A percentile compares a stretch with the other conserved stretches of the same genome.
Evolutionary conservation across 1,284 basidiomycete species (phyloP).

Genomic region (Ustilago hordei): DNA sequence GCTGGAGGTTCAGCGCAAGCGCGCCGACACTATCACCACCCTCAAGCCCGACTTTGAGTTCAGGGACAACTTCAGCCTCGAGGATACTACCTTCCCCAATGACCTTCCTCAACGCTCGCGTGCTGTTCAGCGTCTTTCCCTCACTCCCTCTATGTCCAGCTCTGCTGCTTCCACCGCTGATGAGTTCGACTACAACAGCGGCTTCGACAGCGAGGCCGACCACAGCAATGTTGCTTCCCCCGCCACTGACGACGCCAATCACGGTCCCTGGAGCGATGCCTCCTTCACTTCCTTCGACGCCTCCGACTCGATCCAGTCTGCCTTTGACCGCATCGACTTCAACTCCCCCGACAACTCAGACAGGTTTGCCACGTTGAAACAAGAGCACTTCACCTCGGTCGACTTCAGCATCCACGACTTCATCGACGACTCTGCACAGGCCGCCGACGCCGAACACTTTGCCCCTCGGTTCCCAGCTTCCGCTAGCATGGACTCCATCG

Average conservation of each 20-base stretch:
- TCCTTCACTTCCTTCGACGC: conserved; percentile 24
- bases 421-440: conserved; percentile 47
- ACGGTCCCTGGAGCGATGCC: conserved; percentile 24
- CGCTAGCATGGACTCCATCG: conserved; percentile 6
- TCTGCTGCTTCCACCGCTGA: conserved; percentile 58
- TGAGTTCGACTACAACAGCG: conserved; percentile 50
- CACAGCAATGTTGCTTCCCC: conserved; percentile 37
- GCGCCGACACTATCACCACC: conserved; percentile 52
- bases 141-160: conserved; percentile 53
- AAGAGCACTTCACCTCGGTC: conserved; percentile 18
- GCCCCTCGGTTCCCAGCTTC: conserved; percentile 4
- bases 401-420: conserved; percentile 60
- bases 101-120: conserved; percentile 50
- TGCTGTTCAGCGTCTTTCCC: conserved; percentile 53
- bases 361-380: conserved; percentile 15
- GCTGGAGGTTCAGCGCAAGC: conserved; percentile 49
- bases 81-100: conserved; percentile 24
- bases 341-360: conserved; percentile 28
- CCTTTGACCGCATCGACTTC: conserved; percentile 43
- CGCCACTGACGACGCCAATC: conserved; percentile 27
- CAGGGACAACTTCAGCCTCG: conserved; percentile 24
- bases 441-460: conserved; percentile 9
- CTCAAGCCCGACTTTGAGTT: conserved; percentile 55
- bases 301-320: conserved; percentile 37
- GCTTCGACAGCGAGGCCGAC: conserved; percentile 44